Percentiles rank a stretch among this genome's conserved stretches.
Evolutionary conservation across 2,329 filamentous ascomycete species (phyloP).

Genomic region (Thelonectria discophora): DNA sequence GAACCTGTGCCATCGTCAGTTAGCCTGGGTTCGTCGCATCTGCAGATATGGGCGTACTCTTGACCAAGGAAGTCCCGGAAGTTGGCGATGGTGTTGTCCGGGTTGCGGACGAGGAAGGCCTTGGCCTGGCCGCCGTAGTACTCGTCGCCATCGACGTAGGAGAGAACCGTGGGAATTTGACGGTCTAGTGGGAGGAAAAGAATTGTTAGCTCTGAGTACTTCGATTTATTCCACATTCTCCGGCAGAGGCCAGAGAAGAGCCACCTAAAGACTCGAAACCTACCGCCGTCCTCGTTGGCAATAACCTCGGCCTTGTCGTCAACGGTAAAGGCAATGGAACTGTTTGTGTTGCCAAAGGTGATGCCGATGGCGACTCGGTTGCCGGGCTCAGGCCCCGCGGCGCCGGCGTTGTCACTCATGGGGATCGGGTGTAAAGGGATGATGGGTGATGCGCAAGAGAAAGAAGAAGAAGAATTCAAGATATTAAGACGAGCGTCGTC

Average conservation of each 20-base stretch:
- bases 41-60: conserved; percentile 67
- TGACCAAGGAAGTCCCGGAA: conserved; percentile 96
- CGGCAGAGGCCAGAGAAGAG: neutral
- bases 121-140: conserved; percentile 97
- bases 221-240: neutral
- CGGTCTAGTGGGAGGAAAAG: conserved; percentile 69
- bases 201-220: conserved; percentile 20
- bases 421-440: conserved; percentile 27
- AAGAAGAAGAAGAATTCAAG: conserved; percentile 14
- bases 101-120: conserved; percentile 89
- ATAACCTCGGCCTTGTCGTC: conserved; percentile 98
- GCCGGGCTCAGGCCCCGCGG: conserved; percentile 59
- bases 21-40: conserved; percentile 27
- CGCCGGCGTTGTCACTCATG: conserved; percentile 59
- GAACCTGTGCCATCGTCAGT: conserved; percentile 63
- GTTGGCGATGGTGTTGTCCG: conserved; percentile 91
- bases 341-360: conserved; percentile 98
- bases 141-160: conserved; percentile 95
- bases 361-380: conserved; percentile 86
- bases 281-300: conserved; percentile 97
- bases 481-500: conserved; percentile 8
- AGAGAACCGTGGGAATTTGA: conserved; percentile 93
- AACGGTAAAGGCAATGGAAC: conserved; percentile 91
- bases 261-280: conserved; percentile 43
- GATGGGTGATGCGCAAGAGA: neutral